Conservation (phyloP, 768 basidiomycete species). For the Panaeolus cyanescens region DNA sequence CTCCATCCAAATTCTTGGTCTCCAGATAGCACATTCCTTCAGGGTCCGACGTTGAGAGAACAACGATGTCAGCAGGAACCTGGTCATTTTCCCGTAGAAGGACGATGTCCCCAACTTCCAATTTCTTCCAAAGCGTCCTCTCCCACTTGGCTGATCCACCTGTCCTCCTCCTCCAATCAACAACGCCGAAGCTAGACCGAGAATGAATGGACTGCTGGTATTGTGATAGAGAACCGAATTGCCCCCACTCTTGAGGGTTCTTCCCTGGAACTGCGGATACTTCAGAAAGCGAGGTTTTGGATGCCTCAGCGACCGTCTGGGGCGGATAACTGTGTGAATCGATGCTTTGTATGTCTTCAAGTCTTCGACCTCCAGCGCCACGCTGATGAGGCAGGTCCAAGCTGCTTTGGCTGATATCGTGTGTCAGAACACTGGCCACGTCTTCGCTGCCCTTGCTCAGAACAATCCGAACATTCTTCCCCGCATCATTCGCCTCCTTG, state of each 20-base stretch:
- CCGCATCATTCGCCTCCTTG: conserved; percentile 65
- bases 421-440: conserved; percentile 34
- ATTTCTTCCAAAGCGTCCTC: conserved; percentile 96
- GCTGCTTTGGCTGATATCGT: conserved; percentile 44
- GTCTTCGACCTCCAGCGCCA: conserved; percentile 49
- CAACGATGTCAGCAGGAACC: conserved; percentile 93
- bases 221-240: conserved; percentile 42
- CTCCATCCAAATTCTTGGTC: conserved; percentile 97
- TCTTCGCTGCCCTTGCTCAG: conserved; percentile 55
- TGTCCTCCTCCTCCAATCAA: conserved; percentile 76
- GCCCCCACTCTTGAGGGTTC: conserved; percentile 33
- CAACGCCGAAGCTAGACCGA: conserved; percentile 63
- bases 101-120: conserved; percentile 96
- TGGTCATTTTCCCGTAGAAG: conserved; percentile 92
- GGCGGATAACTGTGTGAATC: conserved; percentile 72
- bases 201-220: conserved; percentile 63
- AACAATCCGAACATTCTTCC: conserved; percentile 63
- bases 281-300: conserved; percentile 40
- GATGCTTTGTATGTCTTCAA: conserved; percentile 72
- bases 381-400: conserved; percentile 35
- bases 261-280: conserved; percentile 21
- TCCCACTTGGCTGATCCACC: conserved; percentile 87
- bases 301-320: conserved; percentile 30
- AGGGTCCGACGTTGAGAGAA: conserved; percentile 88
- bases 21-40: conserved; percentile 95